phyloP scores from a whole-genome alignment of 805 yeast genomes.

The Lachancea waltii region DNA sequence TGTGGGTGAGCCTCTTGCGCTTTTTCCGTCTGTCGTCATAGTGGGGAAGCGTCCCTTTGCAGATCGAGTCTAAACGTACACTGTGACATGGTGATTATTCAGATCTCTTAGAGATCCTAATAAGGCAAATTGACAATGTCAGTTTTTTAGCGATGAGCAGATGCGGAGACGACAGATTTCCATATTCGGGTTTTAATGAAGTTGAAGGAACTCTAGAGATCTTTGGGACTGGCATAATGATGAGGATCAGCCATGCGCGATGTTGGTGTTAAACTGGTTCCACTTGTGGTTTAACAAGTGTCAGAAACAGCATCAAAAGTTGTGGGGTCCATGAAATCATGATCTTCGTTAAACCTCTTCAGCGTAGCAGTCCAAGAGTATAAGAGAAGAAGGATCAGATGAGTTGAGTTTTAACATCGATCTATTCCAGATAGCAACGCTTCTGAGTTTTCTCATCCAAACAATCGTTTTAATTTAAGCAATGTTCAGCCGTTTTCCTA shows the following conservation, averaged over 20 bases:
- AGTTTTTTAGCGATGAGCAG: neutral
- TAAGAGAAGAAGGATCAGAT: neutral
- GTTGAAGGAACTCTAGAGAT: too few species aligned
- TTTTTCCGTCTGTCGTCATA: too few species aligned
- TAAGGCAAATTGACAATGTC: constrained; percentile 1
- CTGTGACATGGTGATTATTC: too few species aligned
- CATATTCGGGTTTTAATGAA: constrained; percentile 5
- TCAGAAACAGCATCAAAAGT: neutral
- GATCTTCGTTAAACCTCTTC: neutral
- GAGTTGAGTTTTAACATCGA: too few species aligned
- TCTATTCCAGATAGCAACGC: neutral
- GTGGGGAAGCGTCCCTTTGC: too few species aligned
- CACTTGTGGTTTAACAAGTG: constrained; percentile 4
- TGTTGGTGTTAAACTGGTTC: neutral
- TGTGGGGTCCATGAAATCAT: neutral
- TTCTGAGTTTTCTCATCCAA: neutral
- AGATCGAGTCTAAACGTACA: too few species aligned
- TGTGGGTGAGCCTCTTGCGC: too few species aligned
- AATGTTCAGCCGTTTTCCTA: neutral
- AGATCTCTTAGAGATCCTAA: constrained; percentile 1
- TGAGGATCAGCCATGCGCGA: neutral
- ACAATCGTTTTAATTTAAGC: neutral
- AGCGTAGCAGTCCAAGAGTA: neutral
- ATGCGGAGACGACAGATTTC: constrained; percentile 2
- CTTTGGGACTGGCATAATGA: too few species aligned